Evolutionary conservation across 2,329 filamentous ascomycete species (phyloP), one percentile per base, ranked within the genome.

Genomic region (Fusarium nelsonii): DNA sequence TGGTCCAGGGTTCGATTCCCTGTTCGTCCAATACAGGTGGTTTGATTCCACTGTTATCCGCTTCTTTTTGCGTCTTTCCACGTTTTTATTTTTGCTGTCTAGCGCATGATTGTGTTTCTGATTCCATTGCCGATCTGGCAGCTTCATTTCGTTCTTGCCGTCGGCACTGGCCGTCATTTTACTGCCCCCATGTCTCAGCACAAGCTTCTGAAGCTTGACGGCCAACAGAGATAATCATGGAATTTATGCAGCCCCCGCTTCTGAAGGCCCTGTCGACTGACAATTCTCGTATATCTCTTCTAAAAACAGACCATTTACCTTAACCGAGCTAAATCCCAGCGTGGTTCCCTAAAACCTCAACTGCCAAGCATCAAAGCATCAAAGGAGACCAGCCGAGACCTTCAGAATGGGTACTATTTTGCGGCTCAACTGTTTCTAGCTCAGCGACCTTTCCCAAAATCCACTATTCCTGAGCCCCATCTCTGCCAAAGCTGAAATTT

Each of bases 1-100:
- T 65, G 58, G 59, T 54, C 59, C 64, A 65, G 65, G 64, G 65
- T 68, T 69, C 65, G 59, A 68, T 60, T 68, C 65, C 64, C 65
- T 68, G 65, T 65, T 68, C 53, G 65, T 69, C 65, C 60, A 68
- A 41, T 0, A 18, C 16, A 3, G 45, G 65, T 65, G 65, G 65
- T 54, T 61, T 14, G 1, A 65, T 8, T 8, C 65, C 65, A 49
- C 49, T 7, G 11, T 55, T 61, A 49, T 65, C 39, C 53, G 32
- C 52, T 48, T 54, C 33, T 28, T 54, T 59, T 59, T 52, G 23
- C 23, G 7, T 8, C 0, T 16, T 8, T 7, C 6, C 6, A 9
- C 9, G 4, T 33, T 44, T 55, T 50, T 57, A 9, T 11, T n/a
- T 23, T 7, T 7, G 6, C 7, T 6, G 14, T 20, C n/a, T 16